phyloP scores from a whole-genome alignment of 768 basidiomycete species.

The Podaxis rugospora region DNA sequence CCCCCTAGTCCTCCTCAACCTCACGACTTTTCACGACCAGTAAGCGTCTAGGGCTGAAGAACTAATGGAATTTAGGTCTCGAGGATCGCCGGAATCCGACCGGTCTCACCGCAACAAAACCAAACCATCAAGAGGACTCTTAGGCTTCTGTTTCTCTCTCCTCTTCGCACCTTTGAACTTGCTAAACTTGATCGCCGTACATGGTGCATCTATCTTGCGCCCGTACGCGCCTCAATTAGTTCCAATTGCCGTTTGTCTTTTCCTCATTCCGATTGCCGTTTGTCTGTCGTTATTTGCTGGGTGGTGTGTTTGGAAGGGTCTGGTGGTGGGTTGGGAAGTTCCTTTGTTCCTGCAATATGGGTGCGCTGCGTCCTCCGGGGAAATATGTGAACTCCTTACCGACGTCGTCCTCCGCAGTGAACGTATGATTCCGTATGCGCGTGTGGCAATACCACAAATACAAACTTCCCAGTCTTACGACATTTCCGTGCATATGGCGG shows the following conservation, averaged over 20 bases:
- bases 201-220: slow-evolving; percentile 33
- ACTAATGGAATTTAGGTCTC: not conserved
- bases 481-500: slow-evolving; percentile 57
- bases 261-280: slow-evolving; percentile 59
- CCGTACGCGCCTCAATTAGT: slow-evolving; percentile 59
- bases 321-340: slow-evolving; percentile 67
- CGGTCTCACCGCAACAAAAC: no score
- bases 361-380: slow-evolving; percentile 33
- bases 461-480: slow-evolving; percentile 69
- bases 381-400: slow-evolving; percentile 3
- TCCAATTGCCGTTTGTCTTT: slow-evolving; percentile 57
- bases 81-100: not conserved
- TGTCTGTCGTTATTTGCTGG: slow-evolving; percentile 65
- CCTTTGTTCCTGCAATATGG: slow-evolving; percentile 77
- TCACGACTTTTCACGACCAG: not conserved
- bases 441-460: slow-evolving; percentile 44
- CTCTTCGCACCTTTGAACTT: slow-evolving; percentile 14
- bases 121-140: not conserved
- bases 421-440: slow-evolving; percentile 59
- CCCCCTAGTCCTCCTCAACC: not conserved
- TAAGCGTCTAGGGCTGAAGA: not conserved
- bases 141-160: slow-evolving; percentile 7
- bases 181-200: slow-evolving; percentile 16
- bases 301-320: slow-evolving; percentile 67
- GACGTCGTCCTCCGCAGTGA: slow-evolving; percentile 40